Evolutionary conservation across 345 rosid genomes (phyloP), one percentile per base, ranked within the genome.

Genomic region (Erucastrum elatum): DNA sequence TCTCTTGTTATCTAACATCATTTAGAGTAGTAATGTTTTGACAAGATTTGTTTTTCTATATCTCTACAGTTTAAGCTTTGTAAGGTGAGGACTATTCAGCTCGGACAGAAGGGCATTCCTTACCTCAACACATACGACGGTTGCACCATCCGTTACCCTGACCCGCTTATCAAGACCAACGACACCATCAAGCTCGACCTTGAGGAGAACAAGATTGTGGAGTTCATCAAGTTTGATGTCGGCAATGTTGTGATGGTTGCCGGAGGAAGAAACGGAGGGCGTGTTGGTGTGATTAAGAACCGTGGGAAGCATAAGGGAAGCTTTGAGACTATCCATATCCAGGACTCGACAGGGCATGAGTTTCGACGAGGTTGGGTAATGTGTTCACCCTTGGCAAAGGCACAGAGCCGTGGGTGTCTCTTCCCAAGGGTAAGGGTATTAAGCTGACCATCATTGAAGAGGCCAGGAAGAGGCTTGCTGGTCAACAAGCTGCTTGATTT

Each of bases 371-470:
- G 65, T 66, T 90, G 68, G 88, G 91, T 46, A 90, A 92, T 72
- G 97, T 90, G 75, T 92, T 83, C 70, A 90, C 89, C 25, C 84
- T 92, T 0, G 97, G 97, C n/a, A 90, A 90, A 73, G 96, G 96
- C 16, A 77, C 91, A 12, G 90, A 90, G 78, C 97, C 97, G 0
- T 89, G 93, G 96, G 89, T 90, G 35, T 90, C 95, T 12, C 92
- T 92, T 73, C 97, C 97, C 9, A 91, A 88, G 85, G 97, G 97
- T 72, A 91, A 86, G 83, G 97, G 97, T 76, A 91, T 92, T 30
- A 90, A 92, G 90, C 82, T 92, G 51, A 86, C 95, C 1, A 82
- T 92, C 85, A 90, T 90, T 3, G 97, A 92, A 82, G 97, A 92
- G 66, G 93, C 97, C 29, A 89, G 85, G 86, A 92, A 87, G 90